Conservation (phyloP, 2,329 filamentous ascomycete genomes). For the Mycosphaerella arachidis region DNA sequence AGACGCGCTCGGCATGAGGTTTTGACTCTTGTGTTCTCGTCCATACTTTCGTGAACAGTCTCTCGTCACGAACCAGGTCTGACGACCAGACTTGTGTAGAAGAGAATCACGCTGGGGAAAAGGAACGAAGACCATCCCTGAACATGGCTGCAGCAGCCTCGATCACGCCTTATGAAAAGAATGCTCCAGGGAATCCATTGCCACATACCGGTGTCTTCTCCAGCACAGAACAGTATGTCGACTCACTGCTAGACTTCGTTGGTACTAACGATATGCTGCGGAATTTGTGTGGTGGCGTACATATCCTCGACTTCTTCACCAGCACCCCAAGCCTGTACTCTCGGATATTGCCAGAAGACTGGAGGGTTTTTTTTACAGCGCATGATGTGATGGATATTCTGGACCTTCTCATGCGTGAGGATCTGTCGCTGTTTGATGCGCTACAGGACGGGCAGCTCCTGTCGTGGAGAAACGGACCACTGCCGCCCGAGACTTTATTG, state of each 20-base stretch:
- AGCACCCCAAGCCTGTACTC: slow-evolving; percentile 77
- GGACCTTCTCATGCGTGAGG: slow-evolving; percentile 74
- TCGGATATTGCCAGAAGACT: slow-evolving; percentile 69
- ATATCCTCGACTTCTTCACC: slow-evolving; percentile 95
- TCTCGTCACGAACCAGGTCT: no score
- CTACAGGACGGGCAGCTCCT: neutral
- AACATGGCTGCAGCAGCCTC: neutral
- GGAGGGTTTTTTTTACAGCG: slow-evolving; percentile 71
- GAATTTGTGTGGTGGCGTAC: slow-evolving; percentile 91
- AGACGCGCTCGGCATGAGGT: slow-evolving; percentile 1
- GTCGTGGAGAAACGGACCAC: slow-evolving; percentile 43
- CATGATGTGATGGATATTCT: slow-evolving; percentile 71
- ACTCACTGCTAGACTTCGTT: slow-evolving; percentile 71
- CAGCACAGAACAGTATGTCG: slow-evolving; percentile 70
- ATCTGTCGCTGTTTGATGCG: slow-evolving; percentile 44
- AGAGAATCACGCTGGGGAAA: no score
- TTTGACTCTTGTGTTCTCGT: neutral
- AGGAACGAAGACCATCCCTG: neutral
- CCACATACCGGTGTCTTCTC: slow-evolving; percentile 65
- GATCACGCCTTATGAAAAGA: slow-evolving; percentile 1
- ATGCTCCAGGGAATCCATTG: slow-evolving; percentile 52
- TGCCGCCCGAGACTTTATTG: slow-evolving; percentile 57
- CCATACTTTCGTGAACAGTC: no score
- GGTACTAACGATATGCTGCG: slow-evolving; percentile 72
- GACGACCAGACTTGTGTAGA: no score